A percentile compares a stretch with the other conserved stretches of the same genome.
phyloP scores from a whole-genome alignment of 768 basidiomycete genomes.

The Agrocybe chaxingu region DNA sequence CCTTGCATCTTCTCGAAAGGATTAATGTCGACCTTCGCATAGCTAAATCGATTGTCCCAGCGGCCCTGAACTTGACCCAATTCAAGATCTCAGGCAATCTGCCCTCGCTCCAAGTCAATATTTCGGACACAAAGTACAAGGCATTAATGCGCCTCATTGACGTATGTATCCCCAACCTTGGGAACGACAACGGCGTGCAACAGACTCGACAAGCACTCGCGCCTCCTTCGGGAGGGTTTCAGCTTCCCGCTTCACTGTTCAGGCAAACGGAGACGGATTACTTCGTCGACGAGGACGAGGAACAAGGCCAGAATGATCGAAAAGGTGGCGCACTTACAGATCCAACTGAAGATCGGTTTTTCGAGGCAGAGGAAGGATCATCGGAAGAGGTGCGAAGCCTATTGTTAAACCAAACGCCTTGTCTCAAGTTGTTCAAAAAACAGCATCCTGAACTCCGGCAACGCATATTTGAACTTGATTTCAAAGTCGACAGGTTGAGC shows the following conservation, averaged over 20 bases:
- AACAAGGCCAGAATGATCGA: slow-evolving; percentile 28
- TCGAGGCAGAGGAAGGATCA: slow-evolving; percentile 65
- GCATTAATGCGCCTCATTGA: slow-evolving; percentile 90
- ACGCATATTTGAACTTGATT: slow-evolving; percentile 76
- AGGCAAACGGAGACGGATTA: slow-evolving; percentile 59
- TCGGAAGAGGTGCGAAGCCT: slow-evolving; percentile 32
- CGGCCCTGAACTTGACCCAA: slow-evolving; percentile 73
- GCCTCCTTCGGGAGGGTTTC: slow-evolving; percentile 37
- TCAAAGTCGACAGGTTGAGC: slow-evolving; percentile 80
- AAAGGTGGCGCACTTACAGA: slow-evolving; percentile 33
- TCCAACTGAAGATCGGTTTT: slow-evolving; percentile 54
- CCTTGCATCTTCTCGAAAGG: slow-evolving; percentile 86
- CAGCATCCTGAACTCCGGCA: slow-evolving; percentile 47
- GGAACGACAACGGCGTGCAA: slow-evolving; percentile 31
- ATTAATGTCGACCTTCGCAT: slow-evolving; percentile 87
- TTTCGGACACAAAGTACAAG: slow-evolving; percentile 90
- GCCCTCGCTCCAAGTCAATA: slow-evolving; percentile 84
- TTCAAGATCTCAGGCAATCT: slow-evolving; percentile 91
- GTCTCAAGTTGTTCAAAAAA: not conserved
- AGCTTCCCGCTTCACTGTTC: slow-evolving; percentile 56
- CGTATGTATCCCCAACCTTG: slow-evolving; percentile 83
- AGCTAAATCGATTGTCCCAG: slow-evolving; percentile 90
- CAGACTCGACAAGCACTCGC: slow-evolving; percentile 12
- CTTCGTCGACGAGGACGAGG: slow-evolving; percentile 57
- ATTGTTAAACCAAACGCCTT: not conserved